Conservation (phyloP, 306 rosid genomes). For the Quercus gilva region DNA sequence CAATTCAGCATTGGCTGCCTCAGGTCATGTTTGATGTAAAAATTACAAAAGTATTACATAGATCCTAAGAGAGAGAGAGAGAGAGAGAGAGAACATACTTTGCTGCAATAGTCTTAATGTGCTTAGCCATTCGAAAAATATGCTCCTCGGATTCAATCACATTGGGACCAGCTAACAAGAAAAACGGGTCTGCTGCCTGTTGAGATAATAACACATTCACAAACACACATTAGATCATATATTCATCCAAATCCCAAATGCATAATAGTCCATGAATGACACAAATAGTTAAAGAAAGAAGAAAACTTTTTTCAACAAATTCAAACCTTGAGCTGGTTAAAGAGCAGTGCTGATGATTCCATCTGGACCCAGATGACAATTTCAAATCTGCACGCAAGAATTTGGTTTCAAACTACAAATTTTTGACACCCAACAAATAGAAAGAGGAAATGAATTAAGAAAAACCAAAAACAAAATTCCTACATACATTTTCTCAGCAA, state of each 20-base stretch:
- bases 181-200: slow-evolving; percentile 84
- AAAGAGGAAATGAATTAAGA: too few relatives aligned
- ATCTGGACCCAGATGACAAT: too few relatives aligned
- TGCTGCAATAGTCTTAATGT: slow-evolving; percentile 58
- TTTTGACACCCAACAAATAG: too few relatives aligned
- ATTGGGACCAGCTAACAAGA: slow-evolving; percentile 90
- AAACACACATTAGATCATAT: not conserved
- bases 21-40: not conserved
- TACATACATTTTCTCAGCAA: too few relatives aligned
- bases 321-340: too few relatives aligned
- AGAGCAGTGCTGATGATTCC: too few relatives aligned
- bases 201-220: slow-evolving; percentile 18
- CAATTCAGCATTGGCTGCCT: too few relatives aligned
- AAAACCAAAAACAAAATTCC: too few relatives aligned
- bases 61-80: not conserved
- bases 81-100: slow-evolving; percentile 37
- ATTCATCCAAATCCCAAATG: slow-evolving; percentile 7
- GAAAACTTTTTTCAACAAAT: too few relatives aligned
- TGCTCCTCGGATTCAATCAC: slow-evolving; percentile 97
- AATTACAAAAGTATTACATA: not conserved
- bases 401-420: too few relatives aligned
- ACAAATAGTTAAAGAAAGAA: not conserved
- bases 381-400: too few relatives aligned
- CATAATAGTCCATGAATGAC: not conserved
- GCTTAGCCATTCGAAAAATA: slow-evolving; percentile 73